A percentile compares a stretch with the other conserved stretches of the same genome.
These are phyloP conservation scores for Xylaria venustula DNA, from an alignment of 495 filamentous ascomycete species.

Conservation along the genomic window DNA sequence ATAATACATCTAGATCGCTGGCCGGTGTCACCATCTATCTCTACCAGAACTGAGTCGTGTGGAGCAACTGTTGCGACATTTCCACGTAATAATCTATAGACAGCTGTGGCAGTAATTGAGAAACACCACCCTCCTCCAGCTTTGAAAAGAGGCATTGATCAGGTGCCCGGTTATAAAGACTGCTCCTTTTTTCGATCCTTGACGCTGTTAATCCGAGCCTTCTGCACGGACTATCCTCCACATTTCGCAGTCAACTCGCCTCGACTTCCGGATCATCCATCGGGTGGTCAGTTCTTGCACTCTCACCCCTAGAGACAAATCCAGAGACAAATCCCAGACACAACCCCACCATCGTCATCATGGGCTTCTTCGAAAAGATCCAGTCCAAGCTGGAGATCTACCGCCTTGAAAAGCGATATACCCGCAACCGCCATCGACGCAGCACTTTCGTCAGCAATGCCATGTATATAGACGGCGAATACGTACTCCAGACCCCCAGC, in stretches of 20 bases:
- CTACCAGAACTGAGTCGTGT: background rate
- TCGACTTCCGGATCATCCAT: background rate
- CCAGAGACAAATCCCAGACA: background rate
- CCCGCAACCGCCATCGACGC: constrained; percentile 74
- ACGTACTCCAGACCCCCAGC: constrained; percentile 63
- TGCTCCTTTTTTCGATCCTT: background rate
- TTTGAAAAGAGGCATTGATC: background rate
- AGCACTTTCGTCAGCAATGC: constrained; percentile 83
- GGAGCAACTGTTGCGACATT: background rate
- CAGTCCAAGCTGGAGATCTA: constrained; percentile 77
- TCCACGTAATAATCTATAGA: background rate
- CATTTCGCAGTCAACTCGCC: background rate
- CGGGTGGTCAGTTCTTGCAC: background rate
- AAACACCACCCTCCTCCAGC: background rate
- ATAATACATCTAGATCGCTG: background rate
- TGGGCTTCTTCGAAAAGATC: constrained; percentile 48
- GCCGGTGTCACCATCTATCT: background rate
- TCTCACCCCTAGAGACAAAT: background rate
- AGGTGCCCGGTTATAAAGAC: background rate
- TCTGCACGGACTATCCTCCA: background rate
- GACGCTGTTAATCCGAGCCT: background rate
- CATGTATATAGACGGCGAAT: constrained; percentile 90
- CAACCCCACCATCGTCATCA: constrained; percentile 12
- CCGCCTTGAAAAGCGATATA: constrained; percentile 90
- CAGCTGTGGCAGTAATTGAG: background rate